Conservation (phyloP, 2,329 filamentous ascomycete genomes). For the Cordyceps militaris region DNA sequence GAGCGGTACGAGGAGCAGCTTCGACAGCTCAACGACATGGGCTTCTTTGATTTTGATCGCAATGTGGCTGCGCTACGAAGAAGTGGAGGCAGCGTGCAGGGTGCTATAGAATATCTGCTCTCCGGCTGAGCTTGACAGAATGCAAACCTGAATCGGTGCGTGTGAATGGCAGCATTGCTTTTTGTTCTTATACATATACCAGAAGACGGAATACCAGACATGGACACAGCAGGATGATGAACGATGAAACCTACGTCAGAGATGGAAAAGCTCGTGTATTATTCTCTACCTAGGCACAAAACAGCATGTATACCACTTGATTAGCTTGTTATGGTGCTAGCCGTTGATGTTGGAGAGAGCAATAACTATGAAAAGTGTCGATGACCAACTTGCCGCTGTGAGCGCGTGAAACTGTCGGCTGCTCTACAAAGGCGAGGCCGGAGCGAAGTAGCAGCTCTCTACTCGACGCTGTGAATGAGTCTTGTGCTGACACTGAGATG, state of each 20-base stretch:
- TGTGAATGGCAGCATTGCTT: neutral
- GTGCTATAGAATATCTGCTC: constrained; percentile 72
- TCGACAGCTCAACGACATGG: constrained; percentile 95
- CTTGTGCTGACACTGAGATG: no score
- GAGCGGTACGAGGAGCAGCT: constrained; percentile 88
- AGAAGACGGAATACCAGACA: neutral
- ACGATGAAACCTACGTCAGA: neutral
- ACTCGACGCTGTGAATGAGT: no score
- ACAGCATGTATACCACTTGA: constrained; percentile 11
- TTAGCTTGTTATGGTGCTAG: neutral
- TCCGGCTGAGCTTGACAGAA: neutral
- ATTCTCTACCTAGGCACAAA: constrained; percentile 10
- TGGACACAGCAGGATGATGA: constrained; percentile 2
- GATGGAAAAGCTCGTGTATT: constrained; percentile 3
- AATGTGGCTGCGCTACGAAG: constrained; percentile 84
- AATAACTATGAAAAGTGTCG: neutral
- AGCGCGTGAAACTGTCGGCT: no score
- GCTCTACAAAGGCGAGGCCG: no score
- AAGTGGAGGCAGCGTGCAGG: constrained; percentile 89
- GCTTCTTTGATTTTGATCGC: constrained; percentile 92
- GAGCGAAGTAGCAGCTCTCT: no score
- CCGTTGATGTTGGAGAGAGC: neutral
- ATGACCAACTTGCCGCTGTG: neutral
- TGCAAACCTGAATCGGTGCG: neutral
- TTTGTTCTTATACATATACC: constrained; percentile 9